These are phyloP conservation scores for Arthrobotrys sinensis DNA, from an alignment of 2,329 filamentous ascomycete genomes.

Conservation along the genomic window DNA sequence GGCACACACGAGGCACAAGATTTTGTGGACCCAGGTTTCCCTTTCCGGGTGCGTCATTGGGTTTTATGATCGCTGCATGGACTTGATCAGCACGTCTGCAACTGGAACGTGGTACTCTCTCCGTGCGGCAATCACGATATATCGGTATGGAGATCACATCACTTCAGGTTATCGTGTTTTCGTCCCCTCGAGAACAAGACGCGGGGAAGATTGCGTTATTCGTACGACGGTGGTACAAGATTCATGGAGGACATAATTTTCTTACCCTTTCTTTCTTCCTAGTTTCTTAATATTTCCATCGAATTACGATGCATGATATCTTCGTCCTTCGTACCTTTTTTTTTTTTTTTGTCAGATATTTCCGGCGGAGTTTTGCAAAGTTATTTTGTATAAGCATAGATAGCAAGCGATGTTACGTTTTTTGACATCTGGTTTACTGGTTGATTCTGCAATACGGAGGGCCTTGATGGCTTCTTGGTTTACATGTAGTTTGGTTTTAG, in stretches of 20 bases:
- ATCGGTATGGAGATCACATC: neutral
- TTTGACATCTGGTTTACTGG: conserved; percentile 3
- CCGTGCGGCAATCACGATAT: neutral
- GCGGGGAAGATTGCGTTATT: conserved; percentile 25
- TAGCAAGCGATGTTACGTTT: conserved; percentile 38
- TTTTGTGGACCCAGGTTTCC: conserved; percentile 37
- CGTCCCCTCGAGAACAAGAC: neutral
- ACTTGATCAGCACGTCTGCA: conserved; percentile 24
- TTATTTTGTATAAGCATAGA: conserved; percentile 38
- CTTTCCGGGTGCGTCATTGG: conserved; percentile 37
- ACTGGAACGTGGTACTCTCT: conserved; percentile 34
- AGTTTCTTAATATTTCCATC: too few relatives aligned
- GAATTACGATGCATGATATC: too few relatives aligned
- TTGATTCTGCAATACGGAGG: neutral
- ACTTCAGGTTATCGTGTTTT: conserved; percentile 7
- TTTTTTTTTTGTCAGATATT: neutral
- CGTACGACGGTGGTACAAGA: conserved; percentile 31
- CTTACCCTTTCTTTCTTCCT: too few relatives aligned
- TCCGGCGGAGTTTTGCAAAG: conserved; percentile 19
- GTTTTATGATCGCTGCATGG: conserved; percentile 11
- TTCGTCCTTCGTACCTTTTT: neutral
- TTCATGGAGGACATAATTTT: neutral
- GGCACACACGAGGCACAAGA: conserved; percentile 13
- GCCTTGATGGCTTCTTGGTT: conserved; percentile 5
- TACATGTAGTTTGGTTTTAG: conserved; percentile 21